Evolutionary conservation across 768 basidiomycete species (phyloP).

Genomic region (Phanerodontia chrysosporium): DNA sequence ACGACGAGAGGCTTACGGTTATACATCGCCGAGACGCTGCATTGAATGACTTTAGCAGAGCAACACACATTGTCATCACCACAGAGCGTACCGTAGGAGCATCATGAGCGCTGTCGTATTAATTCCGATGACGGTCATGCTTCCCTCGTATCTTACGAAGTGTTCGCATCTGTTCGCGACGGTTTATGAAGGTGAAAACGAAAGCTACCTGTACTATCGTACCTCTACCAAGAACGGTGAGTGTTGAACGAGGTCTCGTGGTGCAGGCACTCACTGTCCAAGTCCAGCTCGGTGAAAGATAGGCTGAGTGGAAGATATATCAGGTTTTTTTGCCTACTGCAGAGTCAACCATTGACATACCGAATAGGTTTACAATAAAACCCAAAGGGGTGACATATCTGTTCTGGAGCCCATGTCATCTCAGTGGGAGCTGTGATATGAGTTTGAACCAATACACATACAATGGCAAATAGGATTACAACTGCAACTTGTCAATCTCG

Average conservation of each 20-base stretch:
- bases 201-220: too few relatives aligned
- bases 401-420: slow-evolving; percentile 35
- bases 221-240: too few relatives aligned
- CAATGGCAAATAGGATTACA: slow-evolving; percentile 34
- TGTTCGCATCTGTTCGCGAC: slow-evolving; percentile 19
- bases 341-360: slow-evolving; percentile 9
- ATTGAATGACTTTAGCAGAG: too few relatives aligned
- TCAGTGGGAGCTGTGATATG: background rate
- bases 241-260: too few relatives aligned
- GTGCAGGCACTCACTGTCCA: slow-evolving; percentile 12
- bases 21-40: slow-evolving; percentile 31
- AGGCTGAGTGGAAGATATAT: slow-evolving; percentile 15
- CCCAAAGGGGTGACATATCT: slow-evolving; percentile 61
- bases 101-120: slow-evolving; percentile 54
- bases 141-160: slow-evolving; percentile 31
- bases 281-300: slow-evolving; percentile 19
- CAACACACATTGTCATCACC: too few relatives aligned
- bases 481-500: slow-evolving; percentile 17
- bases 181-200: too few relatives aligned
- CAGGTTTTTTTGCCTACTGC: background rate
- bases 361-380: slow-evolving; percentile 51
- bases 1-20: slow-evolving; percentile 19
- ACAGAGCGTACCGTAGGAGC: slow-evolving; percentile 49
- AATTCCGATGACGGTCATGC: slow-evolving; percentile 51
- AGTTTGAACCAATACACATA: slow-evolving; percentile 15